These are phyloP conservation scores for Yamadazyma akitaensis DNA, from an alignment of 805 yeast genomes.

Conservation along the genomic window DNA sequence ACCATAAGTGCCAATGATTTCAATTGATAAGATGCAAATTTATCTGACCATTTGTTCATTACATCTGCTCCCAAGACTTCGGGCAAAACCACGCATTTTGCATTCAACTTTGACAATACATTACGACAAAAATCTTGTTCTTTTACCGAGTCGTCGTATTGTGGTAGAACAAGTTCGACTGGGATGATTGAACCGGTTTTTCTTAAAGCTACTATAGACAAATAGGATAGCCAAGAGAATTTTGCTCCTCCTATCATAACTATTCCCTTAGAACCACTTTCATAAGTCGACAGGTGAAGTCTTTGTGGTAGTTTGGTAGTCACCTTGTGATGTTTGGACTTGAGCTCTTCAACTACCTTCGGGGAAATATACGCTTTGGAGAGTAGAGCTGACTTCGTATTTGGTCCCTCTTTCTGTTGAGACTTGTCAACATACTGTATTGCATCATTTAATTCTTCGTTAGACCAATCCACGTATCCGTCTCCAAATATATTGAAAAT, in stretches of 20 bases:
- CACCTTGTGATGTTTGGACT: conserved; percentile 19
- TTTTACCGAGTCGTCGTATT: conserved; percentile 27
- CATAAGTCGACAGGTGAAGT: conserved; percentile 18
- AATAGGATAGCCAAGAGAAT: conserved; percentile 35
- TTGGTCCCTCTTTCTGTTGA: conserved; percentile 15
- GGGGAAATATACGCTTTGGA: conserved; percentile 25
- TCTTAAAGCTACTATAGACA: conserved; percentile 29
- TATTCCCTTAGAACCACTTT: conserved; percentile 25
- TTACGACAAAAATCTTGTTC: conserved; percentile 49
- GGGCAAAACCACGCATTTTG: conserved; percentile 57
- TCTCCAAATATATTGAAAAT: conserved; percentile 23
- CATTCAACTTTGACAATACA: conserved; percentile 59
- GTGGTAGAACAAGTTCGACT: conserved; percentile 37
- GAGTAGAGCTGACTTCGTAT: conserved; percentile 23
- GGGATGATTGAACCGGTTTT: conserved; percentile 38
- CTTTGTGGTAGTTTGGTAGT: conserved; percentile 21
- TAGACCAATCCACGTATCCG: conserved; percentile 16
- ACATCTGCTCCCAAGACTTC: conserved; percentile 53
- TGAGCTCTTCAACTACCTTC: conserved; percentile 21
- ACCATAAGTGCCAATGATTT: conserved; percentile 53
- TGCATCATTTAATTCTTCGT: conserved; percentile 16
- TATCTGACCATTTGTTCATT: conserved; percentile 28
- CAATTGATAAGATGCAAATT: conserved; percentile 63
- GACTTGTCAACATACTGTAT: conserved; percentile 20
- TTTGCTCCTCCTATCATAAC: conserved; percentile 35